These are phyloP conservation scores for Ophiostoma angusticollis DNA, from an alignment of 2,329 filamentous ascomycete genomes.

Conservation along the genomic window DNA sequence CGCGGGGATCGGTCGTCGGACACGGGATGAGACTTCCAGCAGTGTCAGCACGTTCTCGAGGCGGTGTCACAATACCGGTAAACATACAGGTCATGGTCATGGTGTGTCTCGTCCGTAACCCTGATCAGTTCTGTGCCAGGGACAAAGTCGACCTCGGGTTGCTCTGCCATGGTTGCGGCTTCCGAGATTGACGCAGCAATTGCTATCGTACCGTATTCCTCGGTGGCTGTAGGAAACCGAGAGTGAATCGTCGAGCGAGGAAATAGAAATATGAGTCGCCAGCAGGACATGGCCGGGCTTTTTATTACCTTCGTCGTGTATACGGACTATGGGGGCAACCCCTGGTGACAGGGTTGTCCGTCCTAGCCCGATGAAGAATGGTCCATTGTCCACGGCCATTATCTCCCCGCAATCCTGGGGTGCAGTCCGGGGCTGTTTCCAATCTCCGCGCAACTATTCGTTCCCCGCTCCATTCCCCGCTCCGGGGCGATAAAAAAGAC, in stretches of 20 bases:
- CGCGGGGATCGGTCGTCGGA: slow-evolving; percentile 30
- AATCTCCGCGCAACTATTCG: neutral
- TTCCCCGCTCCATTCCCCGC: no score
- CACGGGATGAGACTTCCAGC: slow-evolving; percentile 25
- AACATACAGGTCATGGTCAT: slow-evolving; percentile 36
- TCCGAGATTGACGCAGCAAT: neutral
- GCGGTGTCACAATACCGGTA: neutral
- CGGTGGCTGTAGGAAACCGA: no score
- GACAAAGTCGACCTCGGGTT: slow-evolving; percentile 16
- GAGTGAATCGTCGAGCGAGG: no score
- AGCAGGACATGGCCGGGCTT: no score
- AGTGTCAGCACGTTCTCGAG: slow-evolving; percentile 21
- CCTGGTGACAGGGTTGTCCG: no score
- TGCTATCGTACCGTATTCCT: neutral
- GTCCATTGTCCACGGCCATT: neutral
- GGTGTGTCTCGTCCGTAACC: slow-evolving; percentile 46
- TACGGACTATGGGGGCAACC: no score
- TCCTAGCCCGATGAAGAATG: no score
- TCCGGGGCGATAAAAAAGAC: no score
- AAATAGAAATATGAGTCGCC: no score
- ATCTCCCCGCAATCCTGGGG: neutral
- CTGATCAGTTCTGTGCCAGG: slow-evolving; percentile 19
- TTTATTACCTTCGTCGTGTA: no score
- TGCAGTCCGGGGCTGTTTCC: neutral
- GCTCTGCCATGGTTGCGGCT: neutral